Evolutionary conservation across 768 basidiomycete genomes (phyloP), one percentile per base, ranked within the genome.

Genomic region (Vararia minispora): DNA sequence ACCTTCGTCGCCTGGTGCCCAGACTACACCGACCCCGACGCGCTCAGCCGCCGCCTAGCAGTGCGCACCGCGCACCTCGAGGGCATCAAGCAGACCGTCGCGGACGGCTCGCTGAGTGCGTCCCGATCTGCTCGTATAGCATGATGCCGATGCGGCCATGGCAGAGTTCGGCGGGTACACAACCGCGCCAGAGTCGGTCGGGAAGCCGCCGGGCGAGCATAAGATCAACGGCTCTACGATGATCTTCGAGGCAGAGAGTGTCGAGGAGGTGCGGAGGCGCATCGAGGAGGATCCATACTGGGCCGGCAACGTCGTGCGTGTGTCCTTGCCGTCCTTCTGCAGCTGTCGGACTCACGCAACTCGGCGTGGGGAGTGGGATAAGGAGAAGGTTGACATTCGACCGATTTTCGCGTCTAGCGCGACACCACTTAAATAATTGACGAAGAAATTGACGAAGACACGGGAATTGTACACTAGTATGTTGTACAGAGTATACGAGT

Each of bases 151-250:
- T 6, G 40, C 21, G 13, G 33, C 20, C 40, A 78, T 14, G 29
- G 23, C 44, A 80, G 77, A 69, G 36, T 49, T 79, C 28, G 79
- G 67, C 3, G 79, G 78, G 24, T 71, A 67, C 8, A 37, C 79
- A 42, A 51, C 77, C 27, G 73, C 69, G 2, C 76, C 78, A 3
- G 77, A 79, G 44, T 76, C 72, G 11, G 56, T 71, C 36, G 58
- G 59, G 6, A 60, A 61, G 6, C 62, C 66, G 0, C 58, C 55
- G 11, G 61, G 61, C 9, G 58, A 69, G 21, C 72, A 66, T 54
- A 77, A 73, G 52, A 64, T 82, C 58, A 57, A 76, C 25, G 79
- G 75, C n/a, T 79, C 75, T 0, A 55, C 65, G 40, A 58, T 79
- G 29, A 59, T 81, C 17, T 67, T 62, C 37, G 66, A 78, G 48